Percentiles rank a stretch among this genome's conserved stretches.
These are phyloP conservation scores for Ettlia oleoabundans DNA, from an alignment of 139 green algal genomes.

Conservation along the genomic window DNA sequence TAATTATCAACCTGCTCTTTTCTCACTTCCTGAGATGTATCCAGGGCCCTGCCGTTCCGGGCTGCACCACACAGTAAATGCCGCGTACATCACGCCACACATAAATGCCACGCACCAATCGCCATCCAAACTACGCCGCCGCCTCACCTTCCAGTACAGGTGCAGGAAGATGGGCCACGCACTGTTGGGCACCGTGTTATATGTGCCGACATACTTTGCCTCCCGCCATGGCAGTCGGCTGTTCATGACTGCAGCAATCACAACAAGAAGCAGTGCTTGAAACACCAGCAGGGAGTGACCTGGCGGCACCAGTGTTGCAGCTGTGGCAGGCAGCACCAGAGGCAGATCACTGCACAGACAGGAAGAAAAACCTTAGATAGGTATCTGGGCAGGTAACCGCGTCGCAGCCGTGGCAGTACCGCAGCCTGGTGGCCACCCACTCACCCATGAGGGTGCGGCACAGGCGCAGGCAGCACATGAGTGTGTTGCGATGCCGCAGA, in stretches of 20 bases:
- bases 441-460: constrained; percentile 2
- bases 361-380: too few species aligned
- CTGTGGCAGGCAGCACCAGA: too few species aligned
- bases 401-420: too few species aligned
- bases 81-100: too few species aligned
- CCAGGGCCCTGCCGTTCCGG: too few species aligned
- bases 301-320: background rate
- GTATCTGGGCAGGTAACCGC: too few species aligned
- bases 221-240: background rate
- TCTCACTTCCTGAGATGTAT: too few species aligned
- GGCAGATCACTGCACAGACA: too few species aligned
- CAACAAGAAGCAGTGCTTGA: background rate
- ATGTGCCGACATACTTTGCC: background rate
- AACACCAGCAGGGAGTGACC: too few species aligned
- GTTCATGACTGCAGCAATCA: background rate
- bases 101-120: background rate
- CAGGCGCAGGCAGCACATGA: background rate
- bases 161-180: background rate
- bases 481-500: background rate
- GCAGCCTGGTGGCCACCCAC: background rate
- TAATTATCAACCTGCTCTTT: too few species aligned
- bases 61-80: too few species aligned
- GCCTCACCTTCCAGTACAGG: background rate
- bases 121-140: background rate
- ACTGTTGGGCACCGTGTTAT: background rate